Percentiles rank a stretch among this genome's conserved stretches.
phyloP scores from a whole-genome alignment of 331 rosid species.

The Acacia pycnantha region DNA sequence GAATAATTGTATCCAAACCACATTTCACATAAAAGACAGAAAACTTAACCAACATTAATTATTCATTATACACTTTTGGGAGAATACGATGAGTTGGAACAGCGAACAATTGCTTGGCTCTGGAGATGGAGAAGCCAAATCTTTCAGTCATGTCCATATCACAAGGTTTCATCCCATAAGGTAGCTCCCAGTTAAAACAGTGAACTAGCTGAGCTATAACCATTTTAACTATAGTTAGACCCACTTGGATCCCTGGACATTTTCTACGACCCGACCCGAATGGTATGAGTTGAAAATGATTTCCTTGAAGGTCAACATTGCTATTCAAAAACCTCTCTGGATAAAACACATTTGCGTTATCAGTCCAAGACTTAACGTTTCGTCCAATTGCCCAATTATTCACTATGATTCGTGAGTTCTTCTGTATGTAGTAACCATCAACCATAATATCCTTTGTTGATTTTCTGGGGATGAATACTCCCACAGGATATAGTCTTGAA shows the following conservation, averaged over 20 bases:
- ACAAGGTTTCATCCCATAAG: background rate
- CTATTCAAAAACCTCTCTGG: slow-evolving; percentile 42
- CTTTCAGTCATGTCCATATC: slow-evolving; percentile 38
- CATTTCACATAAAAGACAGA: background rate
- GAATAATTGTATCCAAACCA: background rate
- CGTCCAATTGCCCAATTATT: slow-evolving; percentile 45
- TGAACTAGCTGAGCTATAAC: slow-evolving; percentile 40
- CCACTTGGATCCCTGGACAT: slow-evolving; percentile 40
- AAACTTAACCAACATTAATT: background rate
- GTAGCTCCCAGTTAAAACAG: slow-evolving; percentile 50
- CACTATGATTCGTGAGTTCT: slow-evolving; percentile 18
- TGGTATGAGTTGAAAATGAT: slow-evolving; percentile 38
- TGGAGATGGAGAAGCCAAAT: slow-evolving; percentile 26
- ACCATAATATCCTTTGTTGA: slow-evolving; percentile 10
- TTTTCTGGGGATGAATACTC: background rate
- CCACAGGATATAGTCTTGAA: background rate
- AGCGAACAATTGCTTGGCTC: background rate
- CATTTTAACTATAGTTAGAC: slow-evolving; percentile 10
- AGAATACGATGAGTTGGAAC: slow-evolving; percentile 2
- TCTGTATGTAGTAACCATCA: slow-evolving; percentile 29
- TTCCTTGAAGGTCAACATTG: slow-evolving; percentile 25
- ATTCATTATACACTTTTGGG: background rate
- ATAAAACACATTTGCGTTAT: slow-evolving; percentile 36
- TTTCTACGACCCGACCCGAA: slow-evolving; percentile 46
- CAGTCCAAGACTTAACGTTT: slow-evolving; percentile 41